Conservation (phyloP, 805 yeast genomes). For the Teunomyces cretensis region DNA sequence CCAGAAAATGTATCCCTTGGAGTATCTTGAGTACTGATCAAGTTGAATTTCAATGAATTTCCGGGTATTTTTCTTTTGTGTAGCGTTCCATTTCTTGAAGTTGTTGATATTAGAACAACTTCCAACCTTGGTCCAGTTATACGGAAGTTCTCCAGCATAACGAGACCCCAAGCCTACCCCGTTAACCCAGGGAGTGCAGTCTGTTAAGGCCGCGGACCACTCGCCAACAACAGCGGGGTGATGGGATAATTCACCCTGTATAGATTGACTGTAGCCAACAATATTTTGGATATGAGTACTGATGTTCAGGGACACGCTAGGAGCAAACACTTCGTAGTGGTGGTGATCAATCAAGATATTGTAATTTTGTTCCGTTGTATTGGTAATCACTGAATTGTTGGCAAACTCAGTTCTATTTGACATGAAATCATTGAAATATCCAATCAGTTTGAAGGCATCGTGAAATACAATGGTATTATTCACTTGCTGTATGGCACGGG, state of each 20-base stretch:
- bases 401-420: constrained; percentile 16
- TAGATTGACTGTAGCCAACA: constrained; percentile 27
- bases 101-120: constrained; percentile 43
- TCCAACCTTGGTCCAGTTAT: constrained; percentile 32
- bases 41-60: constrained; percentile 62
- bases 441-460: constrained; percentile 61
- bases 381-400: constrained; percentile 6
- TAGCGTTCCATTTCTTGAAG: constrained; percentile 41
- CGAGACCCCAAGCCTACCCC: constrained; percentile 66
- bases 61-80: constrained; percentile 46
- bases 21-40: constrained; percentile 44
- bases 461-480: constrained; percentile 54
- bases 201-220: constrained; percentile 83
- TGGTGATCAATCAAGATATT: constrained; percentile 42
- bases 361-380: constrained; percentile 15
- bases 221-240: constrained; percentile 64
- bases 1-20: constrained; percentile 70
- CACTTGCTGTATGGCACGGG: constrained; percentile 26
- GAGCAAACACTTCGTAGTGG: constrained; percentile 38
- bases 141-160: constrained; percentile 48
- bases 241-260: constrained; percentile 35
- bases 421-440: constrained; percentile 54
- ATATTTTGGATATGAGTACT: constrained; percentile 33
- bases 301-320: constrained; percentile 25
- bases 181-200: constrained; percentile 85